Evolutionary conservation across 257 asterid species (phyloP), one percentile per base, ranked within the genome.

Genomic region (Primulina eburnea): DNA sequence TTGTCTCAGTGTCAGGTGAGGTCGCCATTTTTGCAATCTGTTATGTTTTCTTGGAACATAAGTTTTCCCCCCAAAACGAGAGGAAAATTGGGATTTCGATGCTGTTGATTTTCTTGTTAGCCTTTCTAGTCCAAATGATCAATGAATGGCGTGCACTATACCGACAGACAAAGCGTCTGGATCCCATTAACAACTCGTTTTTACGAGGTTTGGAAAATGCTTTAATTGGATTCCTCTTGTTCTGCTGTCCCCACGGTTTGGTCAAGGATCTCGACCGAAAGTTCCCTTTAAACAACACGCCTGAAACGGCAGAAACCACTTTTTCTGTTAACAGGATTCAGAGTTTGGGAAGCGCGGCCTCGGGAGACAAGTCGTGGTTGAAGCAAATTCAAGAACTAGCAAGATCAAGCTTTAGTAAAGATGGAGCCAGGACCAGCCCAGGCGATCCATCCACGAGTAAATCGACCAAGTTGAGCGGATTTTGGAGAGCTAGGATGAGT

Each of bases 381-480:
- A 77, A 43, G 73, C 86, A 75, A 26, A 74, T 82, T 24, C 73
- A 83, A 75, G 87, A 79, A 60, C 69, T 77, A 60, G 89, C 87
- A 16, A 83, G 89, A 75, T 72, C 95, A 0, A 92, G 97, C 68
- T 88, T 89, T 37, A 77, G 83, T 60, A 88, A 66, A 80, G 96
- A 89, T 21, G 88, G 83, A 68, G 75, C 73, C 71, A 71, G 58
- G 67, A 33, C 75, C 30, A 50, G 32, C 35, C 37, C 81, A 3
- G 81, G 43, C 62, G 97, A 90, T 62, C 88, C 98, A 34, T 87
- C 97, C 10, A 75, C 90, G 6, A 88, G 95, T 69, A 88, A 72
- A 47, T 14, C 56, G 73, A 65, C 75, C 2, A 69, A 79, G 56
- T 84, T 92, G 93, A 87, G 95, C 64, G 91, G 80, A 35, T 73